A percentile compares a stretch with the other conserved stretches of the same genome.
These are phyloP conservation scores for Trametopsis cervina DNA, from an alignment of 768 basidiomycete species.

Conservation along the genomic window DNA sequence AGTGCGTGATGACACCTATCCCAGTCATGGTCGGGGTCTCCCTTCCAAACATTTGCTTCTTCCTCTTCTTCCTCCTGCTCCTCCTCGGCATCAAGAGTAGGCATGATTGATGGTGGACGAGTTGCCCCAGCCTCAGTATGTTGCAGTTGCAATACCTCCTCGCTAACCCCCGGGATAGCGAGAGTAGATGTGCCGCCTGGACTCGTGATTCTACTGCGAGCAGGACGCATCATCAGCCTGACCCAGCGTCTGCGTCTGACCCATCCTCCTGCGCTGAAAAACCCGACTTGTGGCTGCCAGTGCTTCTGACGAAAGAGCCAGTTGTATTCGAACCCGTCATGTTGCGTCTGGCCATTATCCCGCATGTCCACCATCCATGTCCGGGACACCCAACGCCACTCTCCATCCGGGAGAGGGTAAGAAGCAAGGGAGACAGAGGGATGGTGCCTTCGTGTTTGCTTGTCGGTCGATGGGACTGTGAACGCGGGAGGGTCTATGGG, in stretches of 20 bases:
- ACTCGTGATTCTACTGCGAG: constrained; percentile 7
- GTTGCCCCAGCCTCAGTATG: constrained; percentile 8
- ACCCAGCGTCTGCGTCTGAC: constrained; percentile 81
- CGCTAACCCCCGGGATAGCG: neutral
- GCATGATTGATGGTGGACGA: constrained; percentile 20
- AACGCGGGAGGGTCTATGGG: constrained; percentile 70
- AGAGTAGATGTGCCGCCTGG: neutral
- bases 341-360: constrained; percentile 67
- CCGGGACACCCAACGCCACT: constrained; percentile 76
- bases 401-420: constrained; percentile 74
- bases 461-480: constrained; percentile 43
- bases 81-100: constrained; percentile 25
- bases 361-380: constrained; percentile 90
- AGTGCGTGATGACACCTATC: constrained; percentile 45
- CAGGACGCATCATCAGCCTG: constrained; percentile 74
- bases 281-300: constrained; percentile 61
- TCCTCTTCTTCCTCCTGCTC: constrained; percentile 7
- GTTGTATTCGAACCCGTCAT: constrained; percentile 85
- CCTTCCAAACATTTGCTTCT: constrained; percentile 40
- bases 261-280: constrained; percentile 58
- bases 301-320: constrained; percentile 60
- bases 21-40: constrained; percentile 53
- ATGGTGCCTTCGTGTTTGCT: constrained; percentile 35
- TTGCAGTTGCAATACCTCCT: constrained; percentile 3
- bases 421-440: constrained; percentile 49